These are phyloP conservation scores for Amauroascus niger DNA, from an alignment of 2,329 filamentous ascomycete species.

Conservation along the genomic window DNA sequence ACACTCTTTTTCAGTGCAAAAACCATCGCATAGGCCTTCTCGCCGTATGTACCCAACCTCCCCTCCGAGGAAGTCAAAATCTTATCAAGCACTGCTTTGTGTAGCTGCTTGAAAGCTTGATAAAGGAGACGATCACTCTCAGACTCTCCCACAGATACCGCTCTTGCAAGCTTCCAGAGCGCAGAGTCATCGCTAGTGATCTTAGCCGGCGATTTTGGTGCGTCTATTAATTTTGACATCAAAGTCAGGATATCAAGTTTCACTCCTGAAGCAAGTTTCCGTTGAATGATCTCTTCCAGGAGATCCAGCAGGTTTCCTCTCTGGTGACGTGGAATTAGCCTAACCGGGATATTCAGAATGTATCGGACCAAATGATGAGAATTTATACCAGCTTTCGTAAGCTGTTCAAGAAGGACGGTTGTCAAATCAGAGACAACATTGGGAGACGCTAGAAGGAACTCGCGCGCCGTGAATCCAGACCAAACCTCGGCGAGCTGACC, in stretches of 20 bases:
- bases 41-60: constrained; percentile 28
- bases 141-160: constrained; percentile 26
- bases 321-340: constrained; percentile 31
- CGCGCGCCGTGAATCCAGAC: constrained; percentile 31
- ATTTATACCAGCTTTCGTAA: constrained; percentile 25
- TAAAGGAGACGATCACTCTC: constrained; percentile 24
- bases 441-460: constrained; percentile 31
- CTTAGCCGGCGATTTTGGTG: constrained; percentile 31
- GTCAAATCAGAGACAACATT: constrained; percentile 29
- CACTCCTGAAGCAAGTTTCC: constrained; percentile 21
- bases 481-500: constrained; percentile 30
- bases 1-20: constrained; percentile 25
- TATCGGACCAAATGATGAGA: constrained; percentile 28
- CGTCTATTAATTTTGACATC: constrained; percentile 33
- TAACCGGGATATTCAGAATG: constrained; percentile 30
- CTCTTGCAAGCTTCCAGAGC: constrained; percentile 30
- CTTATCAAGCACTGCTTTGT: constrained; percentile 29
- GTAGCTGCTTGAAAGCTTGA: constrained; percentile 28
- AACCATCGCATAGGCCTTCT: constrained; percentile 28
- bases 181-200: constrained; percentile 30
- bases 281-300: constrained; percentile 26
- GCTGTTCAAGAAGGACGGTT: constrained; percentile 26
- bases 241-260: constrained; percentile 30
- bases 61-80: constrained; percentile 28
- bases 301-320: constrained; percentile 29